Evolutionary conservation across 2,329 filamentous ascomycete species (phyloP).

Genomic region (Aureobasidium namibiae): DNA sequence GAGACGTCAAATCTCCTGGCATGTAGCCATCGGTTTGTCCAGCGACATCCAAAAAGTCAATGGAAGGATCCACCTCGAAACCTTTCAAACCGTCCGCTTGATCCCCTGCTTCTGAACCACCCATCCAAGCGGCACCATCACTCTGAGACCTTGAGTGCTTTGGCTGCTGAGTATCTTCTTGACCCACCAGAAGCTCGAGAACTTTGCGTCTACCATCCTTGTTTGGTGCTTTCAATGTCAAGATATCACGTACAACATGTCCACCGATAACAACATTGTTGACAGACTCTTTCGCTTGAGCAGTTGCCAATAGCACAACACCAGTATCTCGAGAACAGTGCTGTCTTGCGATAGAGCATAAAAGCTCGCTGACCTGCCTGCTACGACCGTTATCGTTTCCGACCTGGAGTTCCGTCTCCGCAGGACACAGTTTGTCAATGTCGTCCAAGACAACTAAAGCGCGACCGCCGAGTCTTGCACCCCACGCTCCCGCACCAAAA

Average conservation of each 20-base stretch:
- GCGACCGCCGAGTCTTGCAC: conserved; percentile 73
- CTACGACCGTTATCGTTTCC: conserved; percentile 90
- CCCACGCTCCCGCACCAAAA: conserved; percentile 88
- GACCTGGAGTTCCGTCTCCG: conserved; percentile 88
- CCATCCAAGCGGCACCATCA: conserved; percentile 55
- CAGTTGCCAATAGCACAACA: conserved; percentile 81
- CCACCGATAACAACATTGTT: conserved; percentile 87
- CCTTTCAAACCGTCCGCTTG: conserved; percentile 42
- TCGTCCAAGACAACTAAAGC: conserved; percentile 86
- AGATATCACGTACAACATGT: conserved; percentile 85
- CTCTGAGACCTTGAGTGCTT: not conserved
- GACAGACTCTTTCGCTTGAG: conserved; percentile 84
- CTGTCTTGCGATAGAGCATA: conserved; percentile 74
- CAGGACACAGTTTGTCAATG: conserved; percentile 83
- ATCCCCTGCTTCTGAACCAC: conserved; percentile 47
- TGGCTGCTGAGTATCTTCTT: conserved; percentile 27
- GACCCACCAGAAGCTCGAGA: conserved; percentile 65
- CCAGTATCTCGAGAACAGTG: conserved; percentile 73
- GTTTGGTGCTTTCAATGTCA: conserved; percentile 81
- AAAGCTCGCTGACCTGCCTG: conserved; percentile 81
- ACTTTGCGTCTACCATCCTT: conserved; percentile 82
- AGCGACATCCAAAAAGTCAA: conserved; percentile 88
- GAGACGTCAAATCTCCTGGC: conserved; percentile 82
- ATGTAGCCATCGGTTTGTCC: conserved; percentile 96
- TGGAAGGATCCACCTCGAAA: conserved; percentile 63